phyloP scores from a whole-genome alignment of 2,329 filamentous ascomycete species.

The Alternaria tenuissima region DNA sequence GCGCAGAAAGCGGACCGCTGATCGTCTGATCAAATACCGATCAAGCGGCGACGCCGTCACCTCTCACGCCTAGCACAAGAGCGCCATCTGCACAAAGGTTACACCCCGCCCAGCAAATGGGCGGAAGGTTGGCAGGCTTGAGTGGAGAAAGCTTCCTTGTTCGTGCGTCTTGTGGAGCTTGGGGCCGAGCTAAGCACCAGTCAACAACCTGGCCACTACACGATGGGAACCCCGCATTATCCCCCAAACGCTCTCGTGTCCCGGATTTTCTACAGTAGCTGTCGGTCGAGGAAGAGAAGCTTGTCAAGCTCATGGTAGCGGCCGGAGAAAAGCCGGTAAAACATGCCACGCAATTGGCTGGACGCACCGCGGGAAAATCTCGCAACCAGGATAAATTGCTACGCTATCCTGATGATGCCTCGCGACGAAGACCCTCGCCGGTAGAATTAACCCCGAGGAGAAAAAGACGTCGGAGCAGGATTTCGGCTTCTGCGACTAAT shows the following conservation, averaged over 20 bases:
- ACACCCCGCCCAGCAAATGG: slow-evolving; percentile 25
- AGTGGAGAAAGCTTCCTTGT: slow-evolving; percentile 30
- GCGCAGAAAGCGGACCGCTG: slow-evolving; percentile 5
- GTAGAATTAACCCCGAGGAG: slow-evolving; percentile 3
- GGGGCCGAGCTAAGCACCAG: slow-evolving; percentile 13
- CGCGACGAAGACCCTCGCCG: slow-evolving; percentile 13
- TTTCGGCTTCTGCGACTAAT: slow-evolving; percentile 1
- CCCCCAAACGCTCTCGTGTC: slow-evolving; percentile 14
- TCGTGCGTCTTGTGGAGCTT: slow-evolving; percentile 20
- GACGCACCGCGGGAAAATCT: not conserved
- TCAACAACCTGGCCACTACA: slow-evolving; percentile 5
- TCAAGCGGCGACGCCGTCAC: not conserved
- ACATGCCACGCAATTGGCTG: not conserved
- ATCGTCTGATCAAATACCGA: slow-evolving; percentile 7
- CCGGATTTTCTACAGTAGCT: not conserved
- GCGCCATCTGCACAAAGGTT: slow-evolving; percentile 12
- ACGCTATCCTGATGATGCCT: slow-evolving; percentile 7
- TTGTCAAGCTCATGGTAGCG: not conserved
- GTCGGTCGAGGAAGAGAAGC: not conserved
- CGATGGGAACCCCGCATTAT: slow-evolving; percentile 15
- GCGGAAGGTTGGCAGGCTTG: slow-evolving; percentile 23
- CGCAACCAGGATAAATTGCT: slow-evolving; percentile 5
- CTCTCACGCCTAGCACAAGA: not conserved
- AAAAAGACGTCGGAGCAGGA: slow-evolving; percentile 1
- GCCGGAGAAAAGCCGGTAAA: not conserved